Conservation (phyloP, 495 filamentous ascomycete species). For the Lasiosphaeria hispida region DNA sequence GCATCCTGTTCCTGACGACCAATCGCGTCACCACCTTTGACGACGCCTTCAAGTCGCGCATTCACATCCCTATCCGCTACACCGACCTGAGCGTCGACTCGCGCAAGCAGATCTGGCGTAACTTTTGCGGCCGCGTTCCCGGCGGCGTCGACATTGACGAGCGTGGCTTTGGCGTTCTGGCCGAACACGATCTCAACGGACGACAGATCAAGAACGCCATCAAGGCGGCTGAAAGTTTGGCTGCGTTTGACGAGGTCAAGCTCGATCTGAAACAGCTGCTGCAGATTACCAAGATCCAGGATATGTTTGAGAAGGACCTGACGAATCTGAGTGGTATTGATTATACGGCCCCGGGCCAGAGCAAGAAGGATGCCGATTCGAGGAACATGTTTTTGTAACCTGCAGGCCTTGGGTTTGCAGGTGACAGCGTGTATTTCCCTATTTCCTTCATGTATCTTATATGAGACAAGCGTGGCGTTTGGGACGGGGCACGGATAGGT, state of each 20-base stretch:
- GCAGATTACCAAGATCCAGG: slow-evolving; percentile 34
- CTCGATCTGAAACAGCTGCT: slow-evolving; percentile 30
- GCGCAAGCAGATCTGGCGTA: slow-evolving; percentile 45
- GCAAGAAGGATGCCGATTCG: slow-evolving; percentile 23
- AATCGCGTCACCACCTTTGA: slow-evolving; percentile 46
- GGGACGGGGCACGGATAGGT: no score
- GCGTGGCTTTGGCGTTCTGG: slow-evolving; percentile 40
- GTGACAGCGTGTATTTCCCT: no score
- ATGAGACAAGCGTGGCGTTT: no score
- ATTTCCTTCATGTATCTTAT: no score
- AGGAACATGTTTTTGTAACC: slow-evolving; percentile 33
- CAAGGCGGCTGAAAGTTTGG: slow-evolving; percentile 49
- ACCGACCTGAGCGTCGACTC: slow-evolving; percentile 33
- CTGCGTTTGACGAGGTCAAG: slow-evolving; percentile 29
- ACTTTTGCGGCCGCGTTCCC: slow-evolving; percentile 38
- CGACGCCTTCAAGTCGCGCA: slow-evolving; percentile 42
- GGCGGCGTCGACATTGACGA: slow-evolving; percentile 43
- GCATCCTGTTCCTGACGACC: slow-evolving; percentile 50
- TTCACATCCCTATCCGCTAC: slow-evolving; percentile 44
- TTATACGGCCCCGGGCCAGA: slow-evolving; percentile 33
- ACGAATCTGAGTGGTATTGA: slow-evolving; percentile 28
- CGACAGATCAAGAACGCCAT: slow-evolving; percentile 64
- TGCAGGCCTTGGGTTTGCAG: no score
- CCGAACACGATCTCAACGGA: slow-evolving; percentile 53
- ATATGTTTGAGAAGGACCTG: slow-evolving; percentile 34